phyloP scores from a whole-genome alignment of 352 stramenopile species.

The Phytopythium kandeliae region DNA sequence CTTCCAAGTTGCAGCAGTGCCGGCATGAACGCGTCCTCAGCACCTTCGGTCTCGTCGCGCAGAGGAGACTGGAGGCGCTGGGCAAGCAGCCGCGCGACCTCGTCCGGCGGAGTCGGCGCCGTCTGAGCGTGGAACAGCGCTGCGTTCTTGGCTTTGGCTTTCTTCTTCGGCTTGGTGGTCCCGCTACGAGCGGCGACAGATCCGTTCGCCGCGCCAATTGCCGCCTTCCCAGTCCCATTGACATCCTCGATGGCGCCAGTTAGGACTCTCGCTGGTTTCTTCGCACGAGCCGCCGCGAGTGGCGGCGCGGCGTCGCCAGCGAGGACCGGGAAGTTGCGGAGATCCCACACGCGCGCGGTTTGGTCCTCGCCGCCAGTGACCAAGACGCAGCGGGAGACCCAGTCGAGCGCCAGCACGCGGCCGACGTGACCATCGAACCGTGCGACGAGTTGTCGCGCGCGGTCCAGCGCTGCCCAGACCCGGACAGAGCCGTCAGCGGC shows the following conservation, averaged over 20 bases:
- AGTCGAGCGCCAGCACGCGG: slow-evolving; percentile 50
- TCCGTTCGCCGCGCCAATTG: not conserved
- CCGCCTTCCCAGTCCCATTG: not conserved
- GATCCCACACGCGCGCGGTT: slow-evolving; percentile 57
- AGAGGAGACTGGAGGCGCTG: not conserved
- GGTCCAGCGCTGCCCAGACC: slow-evolving; percentile 38
- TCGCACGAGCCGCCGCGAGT: not conserved
- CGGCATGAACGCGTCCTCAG: not conserved
- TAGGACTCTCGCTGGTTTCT: not conserved
- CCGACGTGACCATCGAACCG: slow-evolving; percentile 44
- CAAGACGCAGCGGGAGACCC: slow-evolving; percentile 34
- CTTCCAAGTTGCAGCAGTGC: not conserved
- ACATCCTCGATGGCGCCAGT: too few relatives aligned
- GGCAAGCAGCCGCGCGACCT: slow-evolving; percentile 9
- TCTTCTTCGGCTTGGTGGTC: slow-evolving; percentile 7
- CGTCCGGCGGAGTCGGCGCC: slow-evolving; percentile 6
- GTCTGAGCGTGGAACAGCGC: slow-evolving; percentile 21
- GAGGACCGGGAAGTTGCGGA: slow-evolving; percentile 7
- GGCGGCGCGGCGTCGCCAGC: not conserved
- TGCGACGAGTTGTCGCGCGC: slow-evolving; percentile 10
- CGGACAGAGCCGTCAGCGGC: slow-evolving; percentile 46
- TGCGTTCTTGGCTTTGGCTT: slow-evolving; percentile 18
- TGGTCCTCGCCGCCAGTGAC: slow-evolving; percentile 69
- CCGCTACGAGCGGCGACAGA: not conserved
- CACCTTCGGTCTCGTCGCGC: not conserved